Evolutionary conservation across 306 rosid genomes (phyloP).

Genomic region (Notholithocarpus densiflorus): DNA sequence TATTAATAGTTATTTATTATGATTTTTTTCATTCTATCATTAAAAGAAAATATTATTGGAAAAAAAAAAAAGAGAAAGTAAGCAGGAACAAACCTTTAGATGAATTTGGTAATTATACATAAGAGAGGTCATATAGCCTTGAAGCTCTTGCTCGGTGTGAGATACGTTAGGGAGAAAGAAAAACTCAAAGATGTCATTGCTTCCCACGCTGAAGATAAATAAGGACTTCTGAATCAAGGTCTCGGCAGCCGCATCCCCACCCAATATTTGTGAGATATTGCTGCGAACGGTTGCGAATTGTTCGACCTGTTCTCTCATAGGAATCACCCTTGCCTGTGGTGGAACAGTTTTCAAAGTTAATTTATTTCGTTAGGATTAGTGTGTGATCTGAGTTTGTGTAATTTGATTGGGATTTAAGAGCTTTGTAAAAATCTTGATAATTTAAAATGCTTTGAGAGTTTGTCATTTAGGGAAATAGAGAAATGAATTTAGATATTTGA

Average conservation of each 20-base stretch:
- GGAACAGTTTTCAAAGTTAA: not conserved
- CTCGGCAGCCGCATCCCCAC: not conserved
- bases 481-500: no score
- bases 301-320: slow-evolving; percentile 12
- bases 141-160: not conserved
- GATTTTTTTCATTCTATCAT: no score
- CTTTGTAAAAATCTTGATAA: no score
- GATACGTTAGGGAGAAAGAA: not conserved
- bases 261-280: not conserved
- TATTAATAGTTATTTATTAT: no score
- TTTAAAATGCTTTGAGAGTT: no score
- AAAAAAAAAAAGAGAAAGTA: not conserved
- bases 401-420: no score
- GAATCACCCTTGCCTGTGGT: slow-evolving; percentile 6
- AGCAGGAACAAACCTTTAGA: not conserved
- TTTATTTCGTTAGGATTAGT: no score
- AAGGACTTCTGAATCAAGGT: slow-evolving; percentile 17
- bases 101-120: slow-evolving; percentile 15
- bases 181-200: slow-evolving; percentile 23
- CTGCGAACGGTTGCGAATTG: slow-evolving; percentile 13
- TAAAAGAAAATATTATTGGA: no score
- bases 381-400: no score
- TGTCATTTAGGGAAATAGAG: no score
- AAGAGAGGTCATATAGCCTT: slow-evolving; percentile 1
- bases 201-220: slow-evolving; percentile 25